Percentiles rank a stretch among this genome's conserved stretches.
phyloP scores from a whole-genome alignment of 352 stramenopile genomes.

The Phytophthora pisi region DNA sequence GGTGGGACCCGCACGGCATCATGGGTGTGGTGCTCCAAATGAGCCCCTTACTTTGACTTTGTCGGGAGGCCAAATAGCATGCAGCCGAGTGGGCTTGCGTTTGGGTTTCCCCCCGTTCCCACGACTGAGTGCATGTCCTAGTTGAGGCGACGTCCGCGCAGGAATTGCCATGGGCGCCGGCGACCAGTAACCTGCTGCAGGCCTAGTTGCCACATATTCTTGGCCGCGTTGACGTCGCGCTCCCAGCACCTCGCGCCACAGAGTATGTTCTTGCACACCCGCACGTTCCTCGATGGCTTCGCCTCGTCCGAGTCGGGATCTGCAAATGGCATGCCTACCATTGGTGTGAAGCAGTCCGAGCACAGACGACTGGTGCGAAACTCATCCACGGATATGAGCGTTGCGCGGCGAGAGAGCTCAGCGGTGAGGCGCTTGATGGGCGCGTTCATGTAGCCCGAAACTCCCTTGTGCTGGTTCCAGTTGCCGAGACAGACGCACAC shows the following conservation, averaged over 20 bases:
- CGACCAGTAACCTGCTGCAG: background rate
- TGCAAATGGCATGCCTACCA: constrained; percentile 3
- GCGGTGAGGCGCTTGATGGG: background rate
- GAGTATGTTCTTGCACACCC: background rate
- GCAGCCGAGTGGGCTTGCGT: background rate
- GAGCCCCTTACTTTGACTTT: background rate
- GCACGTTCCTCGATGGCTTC: background rate
- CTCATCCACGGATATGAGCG: background rate
- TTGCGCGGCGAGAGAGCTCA: background rate
- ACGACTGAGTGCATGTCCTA: background rate
- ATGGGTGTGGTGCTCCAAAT: constrained; percentile 23
- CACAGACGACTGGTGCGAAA: background rate
- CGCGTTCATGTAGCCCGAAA: background rate
- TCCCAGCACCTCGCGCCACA: background rate
- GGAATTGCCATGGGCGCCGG: background rate
- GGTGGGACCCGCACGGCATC: constrained; percentile 15
- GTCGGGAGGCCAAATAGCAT: background rate
- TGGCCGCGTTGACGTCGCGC: background rate
- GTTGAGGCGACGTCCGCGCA: background rate
- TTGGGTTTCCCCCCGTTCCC: background rate
- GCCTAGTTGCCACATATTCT: background rate
- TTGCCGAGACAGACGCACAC: background rate
- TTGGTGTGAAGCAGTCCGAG: background rate
- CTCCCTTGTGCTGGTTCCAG: background rate
- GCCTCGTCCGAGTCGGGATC: background rate